These are phyloP conservation scores for Suhomyces vadensis DNA, from an alignment of 805 yeast species.

Conservation along the genomic window DNA sequence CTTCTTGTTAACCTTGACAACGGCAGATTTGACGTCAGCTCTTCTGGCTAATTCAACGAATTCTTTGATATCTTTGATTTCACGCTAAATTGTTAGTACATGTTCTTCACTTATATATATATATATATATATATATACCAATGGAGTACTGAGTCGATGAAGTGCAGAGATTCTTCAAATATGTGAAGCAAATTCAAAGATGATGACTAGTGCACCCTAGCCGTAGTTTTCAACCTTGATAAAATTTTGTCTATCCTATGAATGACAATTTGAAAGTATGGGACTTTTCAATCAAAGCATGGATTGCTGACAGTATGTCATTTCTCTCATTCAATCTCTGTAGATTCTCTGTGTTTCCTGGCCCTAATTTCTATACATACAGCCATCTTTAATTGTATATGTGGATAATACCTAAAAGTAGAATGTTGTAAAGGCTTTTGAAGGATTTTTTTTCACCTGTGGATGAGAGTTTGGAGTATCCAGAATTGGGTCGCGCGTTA, in stretches of 20 bases:
- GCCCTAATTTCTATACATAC: slow-evolving; percentile 17
- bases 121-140: too few species aligned
- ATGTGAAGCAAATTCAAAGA: too few species aligned
- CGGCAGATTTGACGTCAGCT: slow-evolving; percentile 90
- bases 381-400: slow-evolving; percentile 22
- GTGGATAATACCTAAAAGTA: slow-evolving; percentile 8
- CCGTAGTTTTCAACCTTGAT: too few species aligned
- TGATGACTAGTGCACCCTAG: too few species aligned
- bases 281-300: too few species aligned
- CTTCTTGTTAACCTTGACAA: slow-evolving; percentile 91
- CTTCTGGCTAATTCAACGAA: slow-evolving; percentile 96
- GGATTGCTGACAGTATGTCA: too few species aligned
- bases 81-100: slow-evolving; percentile 35
- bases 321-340: background rate
- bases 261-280: too few species aligned
- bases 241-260: too few species aligned
- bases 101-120: too few species aligned
- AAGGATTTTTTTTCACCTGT: slow-evolving; percentile 7
- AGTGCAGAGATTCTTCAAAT: too few species aligned
- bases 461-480: background rate
- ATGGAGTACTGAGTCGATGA: too few species aligned
- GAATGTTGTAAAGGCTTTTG: slow-evolving; percentile 2
- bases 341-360: background rate
- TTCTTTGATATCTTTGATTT: slow-evolving; percentile 95
- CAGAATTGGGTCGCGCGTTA: slow-evolving; percentile 2